Evolutionary conservation across 306 rosid species (phyloP).

Genomic region (Fragaria nilgerrensis): DNA sequence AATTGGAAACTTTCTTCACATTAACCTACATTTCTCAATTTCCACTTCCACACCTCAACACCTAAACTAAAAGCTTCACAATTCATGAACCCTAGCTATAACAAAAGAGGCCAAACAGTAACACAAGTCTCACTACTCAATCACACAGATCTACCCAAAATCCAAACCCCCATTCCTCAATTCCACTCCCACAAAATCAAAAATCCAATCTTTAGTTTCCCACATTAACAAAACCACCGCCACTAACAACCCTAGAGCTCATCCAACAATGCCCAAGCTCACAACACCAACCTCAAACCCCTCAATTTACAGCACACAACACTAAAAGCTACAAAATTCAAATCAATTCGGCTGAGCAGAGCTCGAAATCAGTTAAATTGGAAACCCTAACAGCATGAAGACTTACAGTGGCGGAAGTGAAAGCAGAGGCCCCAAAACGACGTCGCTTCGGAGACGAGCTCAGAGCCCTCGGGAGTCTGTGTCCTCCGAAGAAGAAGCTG

Average conservation of each 20-base stretch:
- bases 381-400: not conserved
- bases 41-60: not conserved
- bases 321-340: not conserved
- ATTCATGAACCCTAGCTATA: not conserved
- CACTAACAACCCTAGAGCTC: conserved; percentile 4
- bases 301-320: not conserved
- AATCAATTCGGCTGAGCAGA: not conserved
- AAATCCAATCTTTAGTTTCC: not conserved
- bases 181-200: conserved; percentile 11
- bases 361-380: not conserved
- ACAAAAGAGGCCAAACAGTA: not conserved
- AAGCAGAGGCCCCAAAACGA: conserved; percentile 17
- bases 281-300: not conserved
- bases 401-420: conserved; percentile 19
- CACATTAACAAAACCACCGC: not conserved
- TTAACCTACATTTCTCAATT: conserved; percentile 9
- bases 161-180: conserved; percentile 26
- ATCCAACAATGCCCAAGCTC: not conserved
- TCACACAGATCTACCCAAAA: conserved; percentile 40
- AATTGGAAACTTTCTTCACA: not conserved
- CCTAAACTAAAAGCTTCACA: not conserved
- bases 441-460: conserved; percentile 26
- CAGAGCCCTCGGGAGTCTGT: conserved; percentile 16
- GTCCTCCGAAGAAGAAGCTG: conserved; percentile 44
- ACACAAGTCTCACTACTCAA: not conserved